phyloP scores from a whole-genome alignment of 305 asterid genomes.

The Fraxinus dipetala region DNA sequence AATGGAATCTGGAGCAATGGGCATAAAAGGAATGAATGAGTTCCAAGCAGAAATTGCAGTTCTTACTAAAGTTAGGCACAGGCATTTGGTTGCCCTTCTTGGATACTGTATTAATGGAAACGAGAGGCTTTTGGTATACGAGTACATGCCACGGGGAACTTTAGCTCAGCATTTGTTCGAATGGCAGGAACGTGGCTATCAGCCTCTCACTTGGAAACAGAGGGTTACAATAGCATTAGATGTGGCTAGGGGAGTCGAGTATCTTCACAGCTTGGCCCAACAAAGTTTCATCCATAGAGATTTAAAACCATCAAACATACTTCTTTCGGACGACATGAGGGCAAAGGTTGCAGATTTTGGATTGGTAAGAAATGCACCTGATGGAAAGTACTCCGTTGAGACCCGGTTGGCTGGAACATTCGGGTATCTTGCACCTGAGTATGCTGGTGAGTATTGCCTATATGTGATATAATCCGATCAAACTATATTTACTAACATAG shows the following conservation, averaged over 20 bases:
- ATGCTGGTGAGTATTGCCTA: conserved; percentile 57
- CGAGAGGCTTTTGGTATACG: conserved; percentile 91
- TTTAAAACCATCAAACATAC: conserved; percentile 83
- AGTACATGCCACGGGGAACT: conserved; percentile 93
- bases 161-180: conserved; percentile 80
- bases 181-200: conserved; percentile 54
- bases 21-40: conserved; percentile 83
- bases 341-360: conserved; percentile 99
- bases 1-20: conserved; percentile 84
- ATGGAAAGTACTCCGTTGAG: conserved; percentile 91
- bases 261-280: conserved; percentile 91
- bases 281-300: conserved; percentile 89
- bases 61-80: conserved; percentile 88
- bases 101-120: conserved; percentile 77
- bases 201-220: conserved; percentile 76
- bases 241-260: conserved; percentile 92
- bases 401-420: conserved; percentile 90
- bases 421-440: conserved; percentile 95
- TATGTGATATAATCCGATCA: neutral
- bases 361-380: conserved; percentile 82
- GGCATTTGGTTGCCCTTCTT: conserved; percentile 89
- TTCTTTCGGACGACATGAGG: conserved; percentile 90
- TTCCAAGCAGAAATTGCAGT: conserved; percentile 90
- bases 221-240: conserved; percentile 82
- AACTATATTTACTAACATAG: neutral